Conservation (phyloP, 495 filamentous ascomycete genomes). For the Oidiodendron maius region DNA sequence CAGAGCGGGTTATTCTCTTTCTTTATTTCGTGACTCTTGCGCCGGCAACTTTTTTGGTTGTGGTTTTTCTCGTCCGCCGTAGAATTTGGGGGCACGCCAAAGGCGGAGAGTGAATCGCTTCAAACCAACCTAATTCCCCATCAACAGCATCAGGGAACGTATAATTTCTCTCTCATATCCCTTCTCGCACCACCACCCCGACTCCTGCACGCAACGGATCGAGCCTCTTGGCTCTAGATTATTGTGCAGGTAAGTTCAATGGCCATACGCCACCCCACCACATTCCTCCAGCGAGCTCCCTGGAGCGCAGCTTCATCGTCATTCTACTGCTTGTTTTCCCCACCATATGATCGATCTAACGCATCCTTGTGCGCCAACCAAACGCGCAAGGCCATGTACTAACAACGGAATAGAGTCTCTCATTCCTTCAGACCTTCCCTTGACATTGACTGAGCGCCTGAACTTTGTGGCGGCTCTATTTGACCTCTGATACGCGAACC, state of each 20-base stretch:
- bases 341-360: constrained; percentile 3
- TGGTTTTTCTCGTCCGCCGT: background rate
- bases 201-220: background rate
- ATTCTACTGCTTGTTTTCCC: constrained; percentile 7
- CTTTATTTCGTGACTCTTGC: constrained; percentile 8
- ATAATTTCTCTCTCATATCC: constrained; percentile 1
- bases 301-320: constrained; percentile 8
- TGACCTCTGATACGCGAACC: too few relatives aligned
- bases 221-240: background rate
- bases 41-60: background rate
- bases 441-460: constrained; percentile 3
- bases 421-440: background rate
- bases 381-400: constrained; percentile 8
- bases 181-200: background rate
- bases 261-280: background rate
- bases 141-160: background rate
- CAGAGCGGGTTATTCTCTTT: background rate
- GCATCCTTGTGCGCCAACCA: background rate
- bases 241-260: constrained; percentile 21
- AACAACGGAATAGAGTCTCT: background rate
- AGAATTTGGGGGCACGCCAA: background rate
- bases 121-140: background rate
- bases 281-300: background rate
- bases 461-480: too few relatives aligned
- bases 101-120: background rate